Evolutionary conservation across 1,284 basidiomycete genomes (phyloP).

Genomic region (Rhodotorula sp.): DNA sequence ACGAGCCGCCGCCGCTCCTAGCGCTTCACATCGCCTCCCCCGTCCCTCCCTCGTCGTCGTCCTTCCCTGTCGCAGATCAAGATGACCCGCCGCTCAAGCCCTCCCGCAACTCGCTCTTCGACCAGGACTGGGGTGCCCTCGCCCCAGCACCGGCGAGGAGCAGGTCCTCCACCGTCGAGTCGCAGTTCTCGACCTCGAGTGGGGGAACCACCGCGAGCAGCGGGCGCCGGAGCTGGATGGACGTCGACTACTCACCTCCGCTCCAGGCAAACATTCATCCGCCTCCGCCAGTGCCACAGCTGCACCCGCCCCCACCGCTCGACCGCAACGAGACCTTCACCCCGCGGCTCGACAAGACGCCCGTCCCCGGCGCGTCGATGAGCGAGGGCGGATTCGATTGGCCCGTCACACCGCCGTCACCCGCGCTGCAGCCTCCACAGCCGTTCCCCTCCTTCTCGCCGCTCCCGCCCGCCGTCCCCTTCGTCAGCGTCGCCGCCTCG

Average conservation of each 20-base stretch:
- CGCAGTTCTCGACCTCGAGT: constrained; percentile 1
- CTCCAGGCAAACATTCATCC: background rate
- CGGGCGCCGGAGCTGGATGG: constrained; percentile 18
- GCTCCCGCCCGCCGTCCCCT: background rate
- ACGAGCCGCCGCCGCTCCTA: constrained; percentile 10
- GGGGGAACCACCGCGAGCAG: constrained; percentile 1
- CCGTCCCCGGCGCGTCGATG: background rate
- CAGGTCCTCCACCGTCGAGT: constrained; percentile 22
- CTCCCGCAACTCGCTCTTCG: constrained; percentile 28
- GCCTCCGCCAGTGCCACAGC: no score
- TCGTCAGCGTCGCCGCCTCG: background rate
- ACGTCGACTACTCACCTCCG: constrained; percentile 18
- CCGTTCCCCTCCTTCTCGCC: background rate
- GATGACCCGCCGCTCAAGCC: constrained; percentile 4
- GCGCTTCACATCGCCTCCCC: constrained; percentile 13
- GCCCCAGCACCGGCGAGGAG: constrained; percentile 22
- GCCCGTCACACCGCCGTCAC: constrained; percentile 1
- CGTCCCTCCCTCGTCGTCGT: constrained; percentile 2
- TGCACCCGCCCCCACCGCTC: background rate
- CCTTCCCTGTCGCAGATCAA: background rate
- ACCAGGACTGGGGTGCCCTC: constrained; percentile 29
- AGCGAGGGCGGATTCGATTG: constrained; percentile 3
- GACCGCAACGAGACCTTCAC: constrained; percentile 2
- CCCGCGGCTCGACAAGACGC: constrained; percentile 4
- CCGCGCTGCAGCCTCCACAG: background rate